A percentile compares a stretch with the other conserved stretches of the same genome.
phyloP scores from a whole-genome alignment of 164 flowering plant genomes.

The Chloranthus sessilifolius region DNA sequence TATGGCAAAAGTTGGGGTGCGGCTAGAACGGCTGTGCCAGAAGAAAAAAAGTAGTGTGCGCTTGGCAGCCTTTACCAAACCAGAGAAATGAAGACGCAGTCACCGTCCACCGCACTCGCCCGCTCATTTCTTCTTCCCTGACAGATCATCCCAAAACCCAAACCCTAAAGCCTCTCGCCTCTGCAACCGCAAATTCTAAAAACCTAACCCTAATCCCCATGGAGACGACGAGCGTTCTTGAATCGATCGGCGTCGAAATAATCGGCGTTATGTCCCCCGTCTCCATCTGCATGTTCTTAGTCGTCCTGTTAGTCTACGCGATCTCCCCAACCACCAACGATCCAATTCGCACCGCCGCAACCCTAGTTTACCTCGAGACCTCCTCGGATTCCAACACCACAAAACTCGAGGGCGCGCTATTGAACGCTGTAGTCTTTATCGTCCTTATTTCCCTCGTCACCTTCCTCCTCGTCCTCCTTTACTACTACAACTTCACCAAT shows the following conservation, averaged over 20 bases:
- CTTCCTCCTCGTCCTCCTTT: conserved; percentile 69
- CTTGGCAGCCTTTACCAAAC: too few species aligned
- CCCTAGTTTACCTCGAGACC: conserved; percentile 68
- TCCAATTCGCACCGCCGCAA: conserved; percentile 75
- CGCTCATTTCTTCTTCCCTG: neutral
- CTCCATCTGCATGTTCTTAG: conserved; percentile 82
- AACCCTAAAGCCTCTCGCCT: too few species aligned
- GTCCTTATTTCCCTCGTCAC: conserved; percentile 62
- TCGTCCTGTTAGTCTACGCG: conserved; percentile 65
- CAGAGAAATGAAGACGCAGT: too few species aligned
- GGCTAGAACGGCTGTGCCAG: too few species aligned
- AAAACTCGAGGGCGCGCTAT: conserved; percentile 74
- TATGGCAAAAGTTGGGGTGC: too few species aligned
- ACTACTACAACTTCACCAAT: conserved; percentile 73
- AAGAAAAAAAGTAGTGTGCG: too few species aligned
- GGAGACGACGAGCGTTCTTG: conserved; percentile 63
- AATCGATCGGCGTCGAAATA: conserved; percentile 59
- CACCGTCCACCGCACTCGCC: neutral
- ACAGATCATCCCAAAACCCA: too few species aligned
- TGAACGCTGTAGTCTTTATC: conserved; percentile 72
- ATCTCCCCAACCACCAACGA: conserved; percentile 19
- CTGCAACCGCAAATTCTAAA: too few species aligned
- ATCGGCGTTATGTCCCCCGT: conserved; percentile 82
- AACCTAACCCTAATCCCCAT: too few species aligned
- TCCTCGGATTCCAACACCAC: conserved; percentile 59